These are phyloP conservation scores for Acacia acuminata DNA, from an alignment of 306 rosid species.

Conservation along the genomic window DNA sequence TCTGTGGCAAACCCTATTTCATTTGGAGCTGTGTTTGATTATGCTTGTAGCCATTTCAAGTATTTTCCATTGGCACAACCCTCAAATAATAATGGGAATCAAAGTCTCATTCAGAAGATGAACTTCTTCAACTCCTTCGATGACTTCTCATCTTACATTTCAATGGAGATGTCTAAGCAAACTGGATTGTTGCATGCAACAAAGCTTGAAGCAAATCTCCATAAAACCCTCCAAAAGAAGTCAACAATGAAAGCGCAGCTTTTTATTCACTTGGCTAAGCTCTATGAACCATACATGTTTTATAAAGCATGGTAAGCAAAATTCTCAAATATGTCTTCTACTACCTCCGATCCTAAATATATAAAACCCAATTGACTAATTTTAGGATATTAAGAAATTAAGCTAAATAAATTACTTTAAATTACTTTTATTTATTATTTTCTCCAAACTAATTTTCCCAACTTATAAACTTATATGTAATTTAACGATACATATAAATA, in stretches of 20 bases:
- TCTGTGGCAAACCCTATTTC: constrained; percentile 48
- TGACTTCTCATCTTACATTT: constrained; percentile 42
- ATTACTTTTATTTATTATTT: too few relatives aligned
- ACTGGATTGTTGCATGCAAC: background rate
- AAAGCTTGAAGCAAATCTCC: background rate
- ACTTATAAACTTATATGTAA: too few relatives aligned
- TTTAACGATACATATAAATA: too few relatives aligned
- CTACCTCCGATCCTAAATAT: too few relatives aligned
- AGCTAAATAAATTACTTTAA: too few relatives aligned
- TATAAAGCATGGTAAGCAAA: background rate
- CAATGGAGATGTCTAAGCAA: background rate
- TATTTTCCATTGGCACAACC: constrained; percentile 35
- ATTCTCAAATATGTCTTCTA: background rate
- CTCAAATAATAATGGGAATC: constrained; percentile 34
- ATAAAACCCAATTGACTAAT: too few relatives aligned
- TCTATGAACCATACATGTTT: background rate
- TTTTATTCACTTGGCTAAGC: background rate
- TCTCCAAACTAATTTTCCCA: too few relatives aligned
- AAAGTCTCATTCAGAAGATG: constrained; percentile 41
- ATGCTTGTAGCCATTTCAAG: constrained; percentile 41
- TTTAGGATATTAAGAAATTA: too few relatives aligned
- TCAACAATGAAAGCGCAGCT: background rate
- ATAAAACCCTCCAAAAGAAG: background rate
- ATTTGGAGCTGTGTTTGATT: constrained; percentile 25
- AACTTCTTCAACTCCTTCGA: constrained; percentile 52